Evolutionary conservation across 2,329 filamentous ascomycete species (phyloP), one percentile per base, ranked within the genome.

Genomic region (Phaeosphaeriaceae sp.): DNA sequence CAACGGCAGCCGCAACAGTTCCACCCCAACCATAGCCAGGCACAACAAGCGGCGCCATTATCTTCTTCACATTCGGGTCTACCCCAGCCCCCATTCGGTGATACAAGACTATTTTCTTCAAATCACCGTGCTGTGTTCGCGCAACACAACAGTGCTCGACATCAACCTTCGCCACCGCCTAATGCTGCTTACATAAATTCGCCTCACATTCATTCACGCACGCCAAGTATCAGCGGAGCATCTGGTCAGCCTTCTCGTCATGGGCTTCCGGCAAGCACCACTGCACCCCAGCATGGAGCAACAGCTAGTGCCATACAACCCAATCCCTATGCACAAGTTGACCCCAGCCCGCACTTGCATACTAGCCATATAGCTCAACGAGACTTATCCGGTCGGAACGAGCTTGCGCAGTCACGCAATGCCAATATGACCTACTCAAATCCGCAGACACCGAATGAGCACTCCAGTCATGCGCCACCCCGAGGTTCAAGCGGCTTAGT

Each of bases 301-400:
- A 29, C 58, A 30, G 40, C 61, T 17, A 54, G 55, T 13, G 52
- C 58, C 7, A 48, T 73, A 17, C 68, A 72, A 36, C 68, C 71
- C 15, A 73, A 73, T 46, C 71, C 71, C 8, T 73, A 73, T 47
- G 64, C 66, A 13, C 68, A 70, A 43, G 67, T 73, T 2, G 69
- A 73, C 45, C 70, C 70, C 12, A 72, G 69, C 32, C 68, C 69
- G 8, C 71, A 68, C 48, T 52, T 67, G n/a, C 66, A 64, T 29
- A 65, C 64, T 13, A 66, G 52, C 32, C 68, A 69, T 45, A 29
- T 63, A 17, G 58, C 51, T n/a, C 64, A 65, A 42, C 62, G 68
- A 47, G 67, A 71, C 3, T 33, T 60, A 12, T 50, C 67, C 20
- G 52, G 56, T 37, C 60, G 68, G 15, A 72, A 71, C 20, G 70